Base-by-base conservation (phyloP, 2,329 filamentous ascomycete genomes). In the Colletotrichum neosansevieriae region DNA sequence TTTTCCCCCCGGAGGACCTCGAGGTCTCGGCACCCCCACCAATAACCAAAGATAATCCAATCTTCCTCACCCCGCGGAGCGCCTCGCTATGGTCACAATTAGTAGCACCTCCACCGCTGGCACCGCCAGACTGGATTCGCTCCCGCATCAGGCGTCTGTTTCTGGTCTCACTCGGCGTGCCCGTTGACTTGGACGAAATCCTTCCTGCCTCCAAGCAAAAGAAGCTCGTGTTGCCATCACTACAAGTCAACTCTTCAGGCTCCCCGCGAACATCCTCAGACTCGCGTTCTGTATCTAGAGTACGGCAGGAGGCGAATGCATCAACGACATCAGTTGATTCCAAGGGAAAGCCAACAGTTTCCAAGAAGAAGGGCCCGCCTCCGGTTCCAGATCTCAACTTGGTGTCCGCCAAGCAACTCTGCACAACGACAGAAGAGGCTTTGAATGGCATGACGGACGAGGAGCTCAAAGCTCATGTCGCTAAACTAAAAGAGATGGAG, bases 131-230 rank as follows among this genome's bases (percentile, higher is more conserved):
- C 79, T 99, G 96, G 96, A 97, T 98, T 67, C 93, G 96, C 71
- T 97, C 94, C 59, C 93, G 94, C 58, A 99, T 97, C 74, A 91
- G 96, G 60, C 92, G 96, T 32, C 88, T 99, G 29, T 99, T 99
- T 78, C 89, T 99, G 47, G 94, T 99, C 61, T 98, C 94, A 1
- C 88, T 99, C 0, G 96, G 96, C 17, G 96, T 99, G 0, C 96
- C 96, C 1, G 94, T 99, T 50, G 96, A 99, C 75, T 86, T 99
- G 0, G 96, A 99, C 79, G 96, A 99, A 82, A 98, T 99, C 63
- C 88, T 99, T 7, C 96, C 96, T 0, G 94, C 95, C 0, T 97
- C 93, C 12, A 98, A 98, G 80, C 96, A 99, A 79, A 98, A 98
- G 86, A 98, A 98, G 78, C 90, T 99, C 17, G 88, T 99, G 4